Percentiles rank a stretch among this genome's conserved stretches.
These are phyloP conservation scores for Saccharomyces hybrid DNA, from an alignment of 1,139 yeast species.

Conservation along the genomic window DNA sequence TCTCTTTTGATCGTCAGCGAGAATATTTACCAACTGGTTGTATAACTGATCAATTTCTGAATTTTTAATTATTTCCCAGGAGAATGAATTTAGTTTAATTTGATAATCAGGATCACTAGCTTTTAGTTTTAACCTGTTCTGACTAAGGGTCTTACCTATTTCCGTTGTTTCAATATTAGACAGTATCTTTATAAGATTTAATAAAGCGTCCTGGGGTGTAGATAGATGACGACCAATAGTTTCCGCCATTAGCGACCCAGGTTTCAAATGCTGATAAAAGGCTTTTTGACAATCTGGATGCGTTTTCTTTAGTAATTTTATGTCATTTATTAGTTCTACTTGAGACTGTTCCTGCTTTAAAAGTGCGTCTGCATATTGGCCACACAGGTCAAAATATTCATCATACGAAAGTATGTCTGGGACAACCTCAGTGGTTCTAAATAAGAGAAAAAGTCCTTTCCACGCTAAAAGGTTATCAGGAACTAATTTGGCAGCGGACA, in stretches of 20 bases:
- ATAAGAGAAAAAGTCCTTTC: slow-evolving; percentile 61
- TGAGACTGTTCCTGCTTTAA: slow-evolving; percentile 36
- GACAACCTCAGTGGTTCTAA: slow-evolving; percentile 26
- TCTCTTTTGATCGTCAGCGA: slow-evolving; percentile 57
- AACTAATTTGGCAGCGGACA: slow-evolving; percentile 48
- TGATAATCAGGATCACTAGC: slow-evolving; percentile 36
- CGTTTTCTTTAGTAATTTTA: slow-evolving; percentile 39
- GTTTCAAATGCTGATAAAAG: slow-evolving; percentile 49
- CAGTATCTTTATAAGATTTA: slow-evolving; percentile 42
- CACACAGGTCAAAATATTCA: slow-evolving; percentile 43
- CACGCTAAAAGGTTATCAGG: slow-evolving; percentile 58
- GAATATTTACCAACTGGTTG: slow-evolving; percentile 47
- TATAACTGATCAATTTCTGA: slow-evolving; percentile 50
- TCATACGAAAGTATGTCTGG: slow-evolving; percentile 30
- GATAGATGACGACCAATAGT: slow-evolving; percentile 48
- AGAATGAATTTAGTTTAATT: slow-evolving; percentile 39
- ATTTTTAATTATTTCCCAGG: slow-evolving; percentile 43
- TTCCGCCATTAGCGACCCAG: slow-evolving; percentile 55
- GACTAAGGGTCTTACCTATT: slow-evolving; percentile 32
- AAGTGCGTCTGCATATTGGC: slow-evolving; percentile 36
- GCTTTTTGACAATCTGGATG: slow-evolving; percentile 37
- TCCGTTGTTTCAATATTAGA: slow-evolving; percentile 38
- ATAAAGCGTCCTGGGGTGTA: slow-evolving; percentile 43
- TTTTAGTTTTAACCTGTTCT: slow-evolving; percentile 42
- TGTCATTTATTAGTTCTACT: slow-evolving; percentile 42